phyloP scores from a whole-genome alignment of 495 filamentous ascomycete species.

The Penicillium salamii region DNA sequence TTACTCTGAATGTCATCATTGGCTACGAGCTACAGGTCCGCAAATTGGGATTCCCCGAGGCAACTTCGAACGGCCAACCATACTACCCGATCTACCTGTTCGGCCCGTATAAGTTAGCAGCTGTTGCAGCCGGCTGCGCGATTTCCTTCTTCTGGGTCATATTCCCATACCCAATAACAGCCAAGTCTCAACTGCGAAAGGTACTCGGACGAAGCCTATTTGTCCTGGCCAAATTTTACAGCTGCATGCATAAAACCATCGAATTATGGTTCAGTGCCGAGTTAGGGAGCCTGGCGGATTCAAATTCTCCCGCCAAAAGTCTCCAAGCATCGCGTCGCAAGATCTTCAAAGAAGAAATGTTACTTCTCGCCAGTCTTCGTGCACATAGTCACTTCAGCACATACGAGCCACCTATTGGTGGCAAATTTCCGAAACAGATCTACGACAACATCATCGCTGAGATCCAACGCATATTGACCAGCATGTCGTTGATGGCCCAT shows the following conservation, averaged over 20 bases:
- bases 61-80: conserved; percentile 62
- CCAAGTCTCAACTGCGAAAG: conserved; percentile 63
- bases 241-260: conserved; percentile 64
- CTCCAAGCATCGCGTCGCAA: conserved; percentile 24
- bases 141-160: conserved; percentile 79
- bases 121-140: conserved; percentile 62
- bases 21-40: conserved; percentile 72
- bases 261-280: conserved; percentile 53
- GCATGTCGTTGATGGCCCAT: conserved; percentile 64
- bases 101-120: conserved; percentile 67
- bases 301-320: conserved; percentile 15
- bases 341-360: conserved; percentile 34
- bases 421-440: conserved; percentile 32
- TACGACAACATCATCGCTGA: conserved; percentile 35
- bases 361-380: conserved; percentile 29
- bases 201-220: conserved; percentile 65
- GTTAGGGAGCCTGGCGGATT: conserved; percentile 50
- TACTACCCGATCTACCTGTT: conserved; percentile 67
- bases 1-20: conserved; percentile 67
- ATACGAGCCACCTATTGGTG: conserved; percentile 36
- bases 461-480: conserved; percentile 53
- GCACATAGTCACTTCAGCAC: conserved; percentile 33
- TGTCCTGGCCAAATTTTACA: conserved; percentile 70
- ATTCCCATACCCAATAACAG: conserved; percentile 69
- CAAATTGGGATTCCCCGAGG: conserved; percentile 56